Evolutionary conservation across 768 basidiomycete species (phyloP).

Genomic region (Pulveroboletus sp.): DNA sequence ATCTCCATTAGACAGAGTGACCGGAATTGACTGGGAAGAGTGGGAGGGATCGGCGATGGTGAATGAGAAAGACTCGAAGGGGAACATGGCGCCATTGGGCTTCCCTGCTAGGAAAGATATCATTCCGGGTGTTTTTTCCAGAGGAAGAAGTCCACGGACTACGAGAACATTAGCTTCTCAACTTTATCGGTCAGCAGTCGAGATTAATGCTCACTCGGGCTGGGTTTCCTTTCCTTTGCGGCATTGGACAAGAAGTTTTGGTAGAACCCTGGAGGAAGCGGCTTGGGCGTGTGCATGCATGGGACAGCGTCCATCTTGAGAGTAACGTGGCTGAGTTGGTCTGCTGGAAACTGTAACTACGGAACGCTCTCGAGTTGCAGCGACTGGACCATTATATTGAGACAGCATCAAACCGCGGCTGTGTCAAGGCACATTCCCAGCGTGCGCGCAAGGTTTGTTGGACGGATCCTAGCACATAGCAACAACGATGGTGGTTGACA

Average conservation of each 20-base stretch:
- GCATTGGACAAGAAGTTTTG: slow-evolving; percentile 52
- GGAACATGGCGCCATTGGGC: slow-evolving; percentile 88
- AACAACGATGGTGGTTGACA: too few species aligned
- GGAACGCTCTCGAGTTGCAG: too few species aligned
- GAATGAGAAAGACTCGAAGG: slow-evolving; percentile 78
- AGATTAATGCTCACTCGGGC: slow-evolving; percentile 50
- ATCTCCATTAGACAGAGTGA: slow-evolving; percentile 56
- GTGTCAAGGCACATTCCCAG: too few species aligned
- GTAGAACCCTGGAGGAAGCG: slow-evolving; percentile 55
- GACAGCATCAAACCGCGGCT: too few species aligned
- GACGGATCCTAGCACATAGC: too few species aligned
- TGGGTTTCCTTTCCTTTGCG: slow-evolving; percentile 61
- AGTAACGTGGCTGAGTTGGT: too few species aligned
- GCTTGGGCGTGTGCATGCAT: background rate
- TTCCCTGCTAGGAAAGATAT: slow-evolving; percentile 87
- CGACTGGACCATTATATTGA: too few species aligned
- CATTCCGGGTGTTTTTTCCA: slow-evolving; percentile 74
- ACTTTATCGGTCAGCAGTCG: background rate
- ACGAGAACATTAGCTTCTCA: slow-evolving; percentile 2
- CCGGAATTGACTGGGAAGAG: slow-evolving; percentile 39
- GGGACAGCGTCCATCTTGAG: background rate
- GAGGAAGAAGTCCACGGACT: slow-evolving; percentile 70
- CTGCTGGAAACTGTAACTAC: too few species aligned
- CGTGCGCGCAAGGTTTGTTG: too few species aligned
- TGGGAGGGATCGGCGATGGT: slow-evolving; percentile 50